A percentile compares a stretch with the other conserved stretches of the same genome.
phyloP scores from a whole-genome alignment of 148 eudicot genomes.

The Beta vulgaris region DNA sequence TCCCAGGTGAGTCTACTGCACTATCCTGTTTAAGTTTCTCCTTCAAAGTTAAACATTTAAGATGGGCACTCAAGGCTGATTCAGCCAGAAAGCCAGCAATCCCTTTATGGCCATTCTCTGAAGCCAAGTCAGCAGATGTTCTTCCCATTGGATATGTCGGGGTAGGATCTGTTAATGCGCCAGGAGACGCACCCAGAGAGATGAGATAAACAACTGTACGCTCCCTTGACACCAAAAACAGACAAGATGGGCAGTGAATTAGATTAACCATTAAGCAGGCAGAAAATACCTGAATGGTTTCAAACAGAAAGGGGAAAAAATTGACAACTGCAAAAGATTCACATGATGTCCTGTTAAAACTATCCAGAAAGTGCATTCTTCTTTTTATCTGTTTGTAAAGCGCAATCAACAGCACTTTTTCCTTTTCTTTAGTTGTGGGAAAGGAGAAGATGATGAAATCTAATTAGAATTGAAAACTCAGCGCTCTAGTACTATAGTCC shows the following conservation, averaged over 20 bases:
- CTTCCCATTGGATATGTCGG: constrained; percentile 60
- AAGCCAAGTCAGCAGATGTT: constrained; percentile 77
- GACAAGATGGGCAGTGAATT: constrained; percentile 1
- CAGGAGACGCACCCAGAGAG: constrained; percentile 60
- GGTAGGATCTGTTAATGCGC: constrained; percentile 75
- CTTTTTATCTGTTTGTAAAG: neutral
- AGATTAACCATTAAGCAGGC: neutral
- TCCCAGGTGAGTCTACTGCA: constrained; percentile 23
- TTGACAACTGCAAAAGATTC: neutral
- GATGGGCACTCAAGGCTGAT: constrained; percentile 62
- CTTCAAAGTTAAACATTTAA: constrained; percentile 47
- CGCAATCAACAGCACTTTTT: neutral
- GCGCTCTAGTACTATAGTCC: neutral
- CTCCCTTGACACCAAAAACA: constrained; percentile 43
- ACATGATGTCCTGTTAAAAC: neutral
- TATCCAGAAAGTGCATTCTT: neutral
- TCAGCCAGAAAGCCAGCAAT: constrained; percentile 81
- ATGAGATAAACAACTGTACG: constrained; percentile 65
- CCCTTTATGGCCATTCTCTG: constrained; percentile 72
- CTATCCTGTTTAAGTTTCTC: constrained; percentile 31
- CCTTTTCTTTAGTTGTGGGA: neutral
- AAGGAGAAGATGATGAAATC: neutral
- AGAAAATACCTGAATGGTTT: neutral
- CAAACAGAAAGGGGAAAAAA: neutral
- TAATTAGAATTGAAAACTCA: too few relatives aligned